Evolutionary conservation across 306 rosid genomes (phyloP).

Genomic region (Glycine tomentella): DNA sequence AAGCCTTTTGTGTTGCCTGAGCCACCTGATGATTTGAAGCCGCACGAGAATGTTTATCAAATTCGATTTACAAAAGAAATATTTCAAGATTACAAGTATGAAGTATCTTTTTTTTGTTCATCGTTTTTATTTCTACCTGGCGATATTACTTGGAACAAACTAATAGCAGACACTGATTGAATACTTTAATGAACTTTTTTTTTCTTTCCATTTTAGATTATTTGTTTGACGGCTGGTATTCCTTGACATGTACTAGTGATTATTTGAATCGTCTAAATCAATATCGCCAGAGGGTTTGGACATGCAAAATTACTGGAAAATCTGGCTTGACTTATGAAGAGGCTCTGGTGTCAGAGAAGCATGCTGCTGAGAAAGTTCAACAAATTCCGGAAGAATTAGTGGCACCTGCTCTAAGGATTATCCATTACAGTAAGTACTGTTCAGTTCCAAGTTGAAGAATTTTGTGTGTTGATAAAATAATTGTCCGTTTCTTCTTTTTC

Average conservation of each 20-base stretch:
- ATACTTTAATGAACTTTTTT: not conserved
- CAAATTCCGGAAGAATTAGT: conserved; percentile 83
- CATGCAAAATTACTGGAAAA: conserved; percentile 83
- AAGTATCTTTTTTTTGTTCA: conserved; percentile 62
- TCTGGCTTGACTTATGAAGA: conserved; percentile 87
- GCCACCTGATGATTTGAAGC: conserved; percentile 73
- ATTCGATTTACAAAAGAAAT: conserved; percentile 88
- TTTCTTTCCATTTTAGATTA: too few species aligned
- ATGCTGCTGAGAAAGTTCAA: conserved; percentile 79
- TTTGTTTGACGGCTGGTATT: conserved; percentile 2
- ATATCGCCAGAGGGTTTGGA: conserved; percentile 89
- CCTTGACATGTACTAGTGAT: conserved; percentile 71
- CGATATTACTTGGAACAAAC: not conserved
- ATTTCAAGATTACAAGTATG: conserved; percentile 68
- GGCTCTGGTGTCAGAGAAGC: conserved; percentile 87
- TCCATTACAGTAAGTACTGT: conserved; percentile 82
- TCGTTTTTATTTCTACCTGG: not conserved
- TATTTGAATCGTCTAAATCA: conserved; percentile 73
- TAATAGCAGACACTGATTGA: not conserved
- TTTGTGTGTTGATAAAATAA: conserved; percentile 13
- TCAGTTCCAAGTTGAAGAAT: conserved; percentile 20
- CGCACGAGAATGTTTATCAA: conserved; percentile 74
- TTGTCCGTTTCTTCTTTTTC: not conserved
- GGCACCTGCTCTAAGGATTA: conserved; percentile 70
- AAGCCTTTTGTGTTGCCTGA: conserved; percentile 72